Evolutionary conservation across 192 early-diverging fungal genomes (phyloP).

Genomic region (Backusella sp.): DNA sequence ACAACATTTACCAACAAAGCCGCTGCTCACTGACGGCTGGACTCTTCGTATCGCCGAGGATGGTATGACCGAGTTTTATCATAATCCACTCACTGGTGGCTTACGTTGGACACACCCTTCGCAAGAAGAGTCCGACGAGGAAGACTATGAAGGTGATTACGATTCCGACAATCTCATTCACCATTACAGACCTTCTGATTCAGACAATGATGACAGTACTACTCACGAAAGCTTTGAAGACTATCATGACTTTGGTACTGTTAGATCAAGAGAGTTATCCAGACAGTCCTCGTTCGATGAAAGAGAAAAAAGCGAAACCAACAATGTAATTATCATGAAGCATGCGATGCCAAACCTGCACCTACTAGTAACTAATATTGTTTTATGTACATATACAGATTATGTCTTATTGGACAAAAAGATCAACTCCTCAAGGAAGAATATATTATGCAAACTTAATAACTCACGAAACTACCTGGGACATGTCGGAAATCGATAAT

Average conservation of each 20-base stretch:
- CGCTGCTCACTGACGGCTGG: conserved; percentile 23
- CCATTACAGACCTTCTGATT: background rate
- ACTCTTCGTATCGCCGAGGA: conserved; percentile 27
- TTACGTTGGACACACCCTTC: conserved; percentile 38
- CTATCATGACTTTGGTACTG: conserved; percentile 4
- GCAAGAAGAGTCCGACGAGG: conserved; percentile 16
- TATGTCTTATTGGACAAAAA: conserved; percentile 55
- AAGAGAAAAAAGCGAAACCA: background rate
- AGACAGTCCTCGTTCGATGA: background rate
- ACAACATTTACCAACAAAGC: background rate
- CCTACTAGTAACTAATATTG: background rate
- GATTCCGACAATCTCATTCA: background rate
- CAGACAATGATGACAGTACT: conserved; percentile 6
- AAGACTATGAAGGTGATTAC: conserved; percentile 14
- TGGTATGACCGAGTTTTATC: conserved; percentile 36
- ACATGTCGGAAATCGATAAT: conserved; percentile 45
- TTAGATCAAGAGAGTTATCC: background rate
- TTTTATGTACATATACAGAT: conserved; percentile 22
- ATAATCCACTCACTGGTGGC: conserved; percentile 36
- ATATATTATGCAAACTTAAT: conserved; percentile 56
- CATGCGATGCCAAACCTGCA: background rate
- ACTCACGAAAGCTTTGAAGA: conserved; percentile 5
- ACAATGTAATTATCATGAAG: background rate
- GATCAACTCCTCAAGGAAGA: conserved; percentile 48
- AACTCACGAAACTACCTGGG: conserved; percentile 60